Conservation (phyloP, 2,329 filamentous ascomycete species). For the Nothomitra cinnamomea region DNA sequence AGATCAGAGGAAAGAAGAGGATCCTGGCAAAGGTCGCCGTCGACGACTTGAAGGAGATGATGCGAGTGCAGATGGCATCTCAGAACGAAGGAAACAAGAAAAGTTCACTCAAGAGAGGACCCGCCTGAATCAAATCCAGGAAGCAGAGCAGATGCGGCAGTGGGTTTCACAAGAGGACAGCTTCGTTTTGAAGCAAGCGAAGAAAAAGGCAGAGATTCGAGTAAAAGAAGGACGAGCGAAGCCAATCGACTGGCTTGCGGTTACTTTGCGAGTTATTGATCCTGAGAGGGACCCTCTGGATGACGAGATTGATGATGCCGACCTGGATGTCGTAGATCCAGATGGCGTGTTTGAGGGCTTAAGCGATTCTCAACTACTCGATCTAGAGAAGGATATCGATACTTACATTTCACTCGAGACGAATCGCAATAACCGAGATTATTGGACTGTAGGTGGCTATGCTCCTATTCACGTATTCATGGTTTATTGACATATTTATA, state of each 20-base stretch:
- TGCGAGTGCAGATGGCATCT: background rate
- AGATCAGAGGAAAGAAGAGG: background rate
- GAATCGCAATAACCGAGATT: slow-evolving; percentile 61
- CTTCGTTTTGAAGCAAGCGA: slow-evolving; percentile 90
- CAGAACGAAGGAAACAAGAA: background rate
- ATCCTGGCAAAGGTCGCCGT: background rate
- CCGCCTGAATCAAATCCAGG: slow-evolving; percentile 5
- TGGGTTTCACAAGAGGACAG: slow-evolving; percentile 92
- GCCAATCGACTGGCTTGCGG: slow-evolving; percentile 84
- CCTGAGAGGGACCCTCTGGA: slow-evolving; percentile 61
- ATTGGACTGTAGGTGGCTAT: slow-evolving; percentile 51
- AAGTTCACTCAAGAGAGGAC: slow-evolving; percentile 4
- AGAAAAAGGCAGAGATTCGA: slow-evolving; percentile 93
- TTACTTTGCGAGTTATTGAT: slow-evolving; percentile 79
- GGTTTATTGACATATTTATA: slow-evolving; percentile 20
- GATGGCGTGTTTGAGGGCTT: slow-evolving; percentile 64
- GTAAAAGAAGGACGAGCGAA: slow-evolving; percentile 82
- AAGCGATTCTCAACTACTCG: slow-evolving; percentile 45
- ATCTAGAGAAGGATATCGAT: slow-evolving; percentile 70
- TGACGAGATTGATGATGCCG: slow-evolving; percentile 62
- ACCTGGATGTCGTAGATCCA: slow-evolving; percentile 66
- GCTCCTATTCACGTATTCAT: background rate
- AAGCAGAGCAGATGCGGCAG: slow-evolving; percentile 40
- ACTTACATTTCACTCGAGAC: slow-evolving; percentile 66
- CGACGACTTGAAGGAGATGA: background rate